Base-by-base conservation (phyloP, 129 eudicot species). In the Ambrosia artemisiifolia region DNA sequence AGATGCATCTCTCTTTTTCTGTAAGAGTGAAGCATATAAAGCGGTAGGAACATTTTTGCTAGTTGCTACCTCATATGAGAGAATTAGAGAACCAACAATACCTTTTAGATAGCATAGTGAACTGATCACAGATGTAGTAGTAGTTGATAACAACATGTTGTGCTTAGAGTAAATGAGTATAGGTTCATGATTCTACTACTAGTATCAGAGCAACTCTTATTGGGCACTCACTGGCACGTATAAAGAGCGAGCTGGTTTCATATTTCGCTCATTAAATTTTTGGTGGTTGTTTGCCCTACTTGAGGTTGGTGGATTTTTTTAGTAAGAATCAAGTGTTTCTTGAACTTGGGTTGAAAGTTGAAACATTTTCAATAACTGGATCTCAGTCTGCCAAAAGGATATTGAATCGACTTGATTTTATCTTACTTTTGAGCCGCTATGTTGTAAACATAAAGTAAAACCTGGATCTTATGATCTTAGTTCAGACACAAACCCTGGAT, bases 91-190 rank as follows among this genome's bases (percentile, higher is more conserved):
- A 35, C 68, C 13, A 34, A 10, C 50, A 36, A 65, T 65, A 13
- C 36, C 55, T n/a, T 20, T 46, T n/a, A 28, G 54, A 65, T 66
- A 44, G 11, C 56, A 24, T 24, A 56, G 71, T 65, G 12, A 68
- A 68, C 14, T 48, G 42, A 68, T 68, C 13, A 66, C 71, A 42
- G 19, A 19, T 66, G 56, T 11, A 40, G 12, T 19, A 40, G 5
- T 19, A 36, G 51, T 9, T 35, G n/a, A n/a, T 11, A 13, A 2
- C n/a, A 3, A 64, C 34, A 42, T 13, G 8, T 65, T 65, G 42
- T 48, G 72, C n/a, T 40, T 17, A 65, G 34, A 16, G 42, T 19
- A 32, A 65, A 38, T 16, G 54, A 19, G 43, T 34, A 65, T 38
- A n/a, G 50, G 46, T 2, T 55, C 35, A 20, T 20, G 62, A 19